These are phyloP conservation scores for Penicillium maclennaniae DNA, from an alignment of 495 filamentous ascomycete species.

Conservation along the genomic window DNA sequence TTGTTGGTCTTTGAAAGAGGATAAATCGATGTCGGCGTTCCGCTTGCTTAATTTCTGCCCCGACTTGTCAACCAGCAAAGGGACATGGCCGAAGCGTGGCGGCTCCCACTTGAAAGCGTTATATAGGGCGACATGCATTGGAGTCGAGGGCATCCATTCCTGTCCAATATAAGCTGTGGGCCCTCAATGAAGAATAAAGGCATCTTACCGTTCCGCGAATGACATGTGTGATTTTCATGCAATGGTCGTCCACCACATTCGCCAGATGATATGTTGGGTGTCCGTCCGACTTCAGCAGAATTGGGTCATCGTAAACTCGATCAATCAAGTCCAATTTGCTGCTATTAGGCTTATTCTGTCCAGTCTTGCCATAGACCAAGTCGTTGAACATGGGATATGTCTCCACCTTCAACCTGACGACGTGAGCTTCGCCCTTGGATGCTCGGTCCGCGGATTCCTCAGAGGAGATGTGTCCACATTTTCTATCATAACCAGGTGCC, in stretches of 20 bases:
- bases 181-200: neutral
- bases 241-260: slow-evolving; percentile 93
- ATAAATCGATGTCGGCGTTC: slow-evolving; percentile 65
- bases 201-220: slow-evolving; percentile 72
- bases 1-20: slow-evolving; percentile 57
- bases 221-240: slow-evolving; percentile 94
- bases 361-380: slow-evolving; percentile 68
- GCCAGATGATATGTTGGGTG: slow-evolving; percentile 95
- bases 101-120: slow-evolving; percentile 84
- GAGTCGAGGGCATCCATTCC: slow-evolving; percentile 95
- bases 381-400: slow-evolving; percentile 62
- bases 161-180: slow-evolving; percentile 18
- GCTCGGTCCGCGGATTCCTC: slow-evolving; percentile 68
- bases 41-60: slow-evolving; percentile 90
- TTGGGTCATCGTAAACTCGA: slow-evolving; percentile 65
- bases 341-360: slow-evolving; percentile 44
- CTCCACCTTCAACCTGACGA: slow-evolving; percentile 68
- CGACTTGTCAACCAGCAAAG: slow-evolving; percentile 70
- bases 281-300: slow-evolving; percentile 86
- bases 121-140: slow-evolving; percentile 83
- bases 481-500: slow-evolving; percentile 70
- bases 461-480: slow-evolving; percentile 61
- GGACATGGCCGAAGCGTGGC: slow-evolving; percentile 83
- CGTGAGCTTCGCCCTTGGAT: slow-evolving; percentile 63
- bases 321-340: slow-evolving; percentile 41